Evolutionary conservation across 2,329 filamentous ascomycete genomes (phyloP).

Genomic region (Lachnellula willkommii): DNA sequence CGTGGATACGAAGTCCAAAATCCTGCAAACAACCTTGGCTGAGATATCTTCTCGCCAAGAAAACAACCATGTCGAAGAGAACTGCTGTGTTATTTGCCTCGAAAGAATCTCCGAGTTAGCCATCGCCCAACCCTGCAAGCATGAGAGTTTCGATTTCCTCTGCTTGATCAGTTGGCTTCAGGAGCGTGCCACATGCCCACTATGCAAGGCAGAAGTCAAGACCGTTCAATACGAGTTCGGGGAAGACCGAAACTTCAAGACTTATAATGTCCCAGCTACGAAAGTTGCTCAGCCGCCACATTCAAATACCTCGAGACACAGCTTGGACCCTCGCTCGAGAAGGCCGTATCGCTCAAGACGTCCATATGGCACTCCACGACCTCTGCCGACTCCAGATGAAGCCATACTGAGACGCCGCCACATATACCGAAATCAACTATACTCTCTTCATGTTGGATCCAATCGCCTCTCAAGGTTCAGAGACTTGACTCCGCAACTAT

Average conservation of each 20-base stretch:
- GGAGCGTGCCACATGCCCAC: conserved; percentile 65
- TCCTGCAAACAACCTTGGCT: conserved; percentile 40
- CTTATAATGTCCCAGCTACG: conserved; percentile 47
- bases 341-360: conserved; percentile 17
- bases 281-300: conserved; percentile 4
- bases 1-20: conserved; percentile 37
- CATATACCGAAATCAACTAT: conserved; percentile 68
- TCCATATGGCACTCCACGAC: conserved; percentile 5
- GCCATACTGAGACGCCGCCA: conserved; percentile 52
- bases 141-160: conserved; percentile 77
- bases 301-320: conserved; percentile 6
- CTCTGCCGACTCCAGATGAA: conserved; percentile 20
- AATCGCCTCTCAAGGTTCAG: conserved; percentile 73
- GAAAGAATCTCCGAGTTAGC: conserved; percentile 68
- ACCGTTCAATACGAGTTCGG: conserved; percentile 62
- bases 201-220: conserved; percentile 59
- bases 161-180: conserved; percentile 81
- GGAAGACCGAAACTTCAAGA: conserved; percentile 48
- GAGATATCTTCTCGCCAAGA: conserved; percentile 34
- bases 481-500: conserved; percentile 63
- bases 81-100: conserved; percentile 82
- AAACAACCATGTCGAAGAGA: conserved; percentile 30
- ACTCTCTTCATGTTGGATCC: conserved; percentile 75
- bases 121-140: conserved; percentile 68
- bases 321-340: conserved; percentile 11